Evolutionary conservation across 2,329 filamentous ascomycete genomes (phyloP), one percentile per base, ranked within the genome.

Genomic region (Cryphonectria parasitica): DNA sequence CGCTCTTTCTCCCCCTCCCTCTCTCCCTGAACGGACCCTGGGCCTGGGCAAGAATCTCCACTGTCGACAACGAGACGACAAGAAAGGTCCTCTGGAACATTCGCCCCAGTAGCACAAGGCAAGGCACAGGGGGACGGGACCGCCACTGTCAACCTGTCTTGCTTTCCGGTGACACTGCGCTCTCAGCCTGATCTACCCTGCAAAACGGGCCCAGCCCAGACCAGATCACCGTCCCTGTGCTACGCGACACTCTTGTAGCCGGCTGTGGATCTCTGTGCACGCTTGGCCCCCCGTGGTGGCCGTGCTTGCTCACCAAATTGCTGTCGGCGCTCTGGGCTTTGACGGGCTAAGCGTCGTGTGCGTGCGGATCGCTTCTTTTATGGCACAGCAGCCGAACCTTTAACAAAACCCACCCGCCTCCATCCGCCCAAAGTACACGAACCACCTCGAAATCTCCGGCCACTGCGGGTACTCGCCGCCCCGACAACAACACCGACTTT

Each of bases 291-390:
- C 65, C 65, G 65, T 67, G 43, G 25, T 28, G 63, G 54, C 34
- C 62, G 70, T 63, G 64, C 68, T 65, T 62, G 65, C 66, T 58
- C 66, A 13, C 25, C 41, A 60, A 25, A 60, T 67, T 67, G 54
- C 54, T 43, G 25, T n/a, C 31, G 39, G 66, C 54, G 19, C 56
- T 52, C 43, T 64, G 19, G 52, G 41, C 58, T 54, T 41, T 52
- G 69, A 65, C 70, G 70, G 66, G 68, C 70, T 65, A 66, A 69
- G 64, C 70, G 66, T 71, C 45, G 64, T 69, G 65, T 61, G 31
- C 11, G 58, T 61, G 58, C 58, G 58, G 58, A 61, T 61, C 34
- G 58, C 58, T 61, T 61, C 58, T 61, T 31, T 31, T 39, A 69
- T 69, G 70, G 70, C 56, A 69, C 66, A 66, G 41, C 70, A 63